Percentiles rank a stretch among this genome's conserved stretches.
phyloP scores from a whole-genome alignment of 208 protist genomes.

The Trypanosoma cruzi region DNA sequence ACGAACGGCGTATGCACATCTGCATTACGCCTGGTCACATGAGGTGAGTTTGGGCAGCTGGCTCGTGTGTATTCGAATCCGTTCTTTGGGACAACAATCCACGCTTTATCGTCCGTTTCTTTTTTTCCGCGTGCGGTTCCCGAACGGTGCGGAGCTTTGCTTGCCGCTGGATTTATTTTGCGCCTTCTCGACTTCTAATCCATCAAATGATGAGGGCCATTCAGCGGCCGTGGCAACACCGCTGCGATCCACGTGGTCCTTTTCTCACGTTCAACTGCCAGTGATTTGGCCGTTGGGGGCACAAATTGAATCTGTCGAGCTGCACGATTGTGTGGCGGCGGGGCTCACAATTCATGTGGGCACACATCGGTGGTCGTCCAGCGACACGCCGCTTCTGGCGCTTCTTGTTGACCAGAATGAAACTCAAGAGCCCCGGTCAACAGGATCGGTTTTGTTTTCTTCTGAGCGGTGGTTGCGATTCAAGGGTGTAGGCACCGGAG shows the following conservation, averaged over 20 bases:
- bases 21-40: conserved; percentile 18
- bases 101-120: conserved; percentile 17
- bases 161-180: conserved; percentile 17
- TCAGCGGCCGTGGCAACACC: not conserved
- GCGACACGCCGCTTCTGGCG: conserved; percentile 3
- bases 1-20: conserved; percentile 8
- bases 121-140: conserved; percentile 16
- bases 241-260: conserved; percentile 12
- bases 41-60: conserved; percentile 12
- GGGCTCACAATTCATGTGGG: conserved; percentile 11
- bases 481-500: not conserved
- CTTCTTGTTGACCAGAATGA: not conserved
- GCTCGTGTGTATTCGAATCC: conserved; percentile 12
- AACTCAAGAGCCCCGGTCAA: too few relatives aligned
- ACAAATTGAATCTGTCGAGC: conserved; percentile 15
- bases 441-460: not conserved
- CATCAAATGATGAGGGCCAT: not conserved
- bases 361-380: conserved; percentile 12
- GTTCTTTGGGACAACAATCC: not conserved
- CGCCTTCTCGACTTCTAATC: not conserved
- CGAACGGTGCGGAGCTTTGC: not conserved
- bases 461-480: conserved; percentile 14
- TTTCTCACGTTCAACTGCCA: conserved; percentile 21
- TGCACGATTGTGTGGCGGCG: conserved; percentile 17
- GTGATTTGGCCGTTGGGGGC: conserved; percentile 22